Base-by-base conservation (phyloP, 2,329 filamentous ascomycete genomes). In the Stenocarpella maydis region DNA sequence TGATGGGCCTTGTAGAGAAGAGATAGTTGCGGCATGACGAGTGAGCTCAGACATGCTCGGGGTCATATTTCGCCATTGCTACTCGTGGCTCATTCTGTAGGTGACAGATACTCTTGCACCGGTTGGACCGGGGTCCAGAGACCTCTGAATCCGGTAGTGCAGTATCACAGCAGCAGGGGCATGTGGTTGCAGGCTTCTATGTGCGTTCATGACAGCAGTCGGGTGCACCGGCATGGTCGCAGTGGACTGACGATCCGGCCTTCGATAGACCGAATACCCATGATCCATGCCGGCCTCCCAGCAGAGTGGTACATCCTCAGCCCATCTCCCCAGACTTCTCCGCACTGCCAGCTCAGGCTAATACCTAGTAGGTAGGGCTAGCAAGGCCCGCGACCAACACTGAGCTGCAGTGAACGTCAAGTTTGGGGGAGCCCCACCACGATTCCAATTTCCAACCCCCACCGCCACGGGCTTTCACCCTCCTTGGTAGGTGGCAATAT, bases 191-290 rank as follows among this genome's bases (percentile, higher is more conserved):
- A 19, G 7, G 41, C 43, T 47, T n/a, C 34, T 8, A 19, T 63
- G 58, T 24, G 41, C 41, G 47, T 45, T 10, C 41, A n/a, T 28
- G 28, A 58, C 41, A 15, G 24, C 53, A 19, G 34, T 34, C 39
- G 21, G 53, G 28, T 41, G 21, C 54, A n/a, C n/a, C n/a, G n/a
- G n/a, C n/a, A n/a, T n/a, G 58, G 58, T 41, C 58, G n/a, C n/a
- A n/a, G n/a, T 63, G 41, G 43, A 41, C 58, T 63, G 58, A 19
- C 41, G 58, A 63, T 63, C 58, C 58, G 58, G 58, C 21, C 58
- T 49, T 49, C 60, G 28, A 65, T 68, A 39, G 34, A 65, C 67
- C 67, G 58, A 63, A 49, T 28, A 63, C 58, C 58, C 58, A 63
- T 37, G 58, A 49, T 43, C 58, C 58, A 49, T 63, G 43, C 9